Conservation (phyloP, 768 basidiomycete genomes). For the Serendipita vermifera region DNA sequence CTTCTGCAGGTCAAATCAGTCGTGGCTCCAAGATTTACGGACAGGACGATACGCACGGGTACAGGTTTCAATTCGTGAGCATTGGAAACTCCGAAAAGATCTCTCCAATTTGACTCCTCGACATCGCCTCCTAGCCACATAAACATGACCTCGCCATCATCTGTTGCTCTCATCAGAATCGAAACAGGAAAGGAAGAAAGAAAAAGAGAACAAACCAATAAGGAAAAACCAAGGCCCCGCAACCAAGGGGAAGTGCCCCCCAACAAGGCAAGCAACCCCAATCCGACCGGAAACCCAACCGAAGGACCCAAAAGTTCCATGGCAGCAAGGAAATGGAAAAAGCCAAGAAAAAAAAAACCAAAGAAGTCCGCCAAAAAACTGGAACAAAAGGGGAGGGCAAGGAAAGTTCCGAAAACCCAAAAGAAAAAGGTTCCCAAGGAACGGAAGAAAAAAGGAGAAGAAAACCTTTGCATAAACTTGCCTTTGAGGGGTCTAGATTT, state of each 20-base stretch:
- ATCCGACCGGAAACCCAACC: too few species aligned
- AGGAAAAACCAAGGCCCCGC: conserved; percentile 86
- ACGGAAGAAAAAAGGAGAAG: too few species aligned
- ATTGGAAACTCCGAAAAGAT: conserved; percentile 78
- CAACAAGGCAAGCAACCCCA: conserved; percentile 65
- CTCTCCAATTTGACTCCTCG: conserved; percentile 67
- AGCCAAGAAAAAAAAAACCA: too few species aligned
- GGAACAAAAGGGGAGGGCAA: too few species aligned
- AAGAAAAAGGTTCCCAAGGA: too few species aligned
- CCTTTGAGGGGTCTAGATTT: conserved; percentile 95
- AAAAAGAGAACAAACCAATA: conserved; percentile 47
- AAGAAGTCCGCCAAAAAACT: too few species aligned
- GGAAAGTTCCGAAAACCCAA: too few species aligned
- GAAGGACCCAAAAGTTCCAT: too few species aligned
- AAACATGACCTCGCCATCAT: conserved; percentile 77
- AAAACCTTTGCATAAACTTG: too few species aligned
- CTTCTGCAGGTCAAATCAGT: conserved; percentile 31
- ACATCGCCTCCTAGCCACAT: conserved; percentile 82
- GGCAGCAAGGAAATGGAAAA: too few species aligned
- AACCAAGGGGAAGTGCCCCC: conserved; percentile 73
- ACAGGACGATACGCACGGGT: conserved; percentile 38
- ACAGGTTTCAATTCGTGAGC: conserved; percentile 51
- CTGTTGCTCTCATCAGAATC: conserved; percentile 80
- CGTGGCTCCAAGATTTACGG: background rate
- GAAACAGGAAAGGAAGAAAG: background rate